phyloP scores from a whole-genome alignment of 441 rosid species.

The Gossypium davidsonii region DNA sequence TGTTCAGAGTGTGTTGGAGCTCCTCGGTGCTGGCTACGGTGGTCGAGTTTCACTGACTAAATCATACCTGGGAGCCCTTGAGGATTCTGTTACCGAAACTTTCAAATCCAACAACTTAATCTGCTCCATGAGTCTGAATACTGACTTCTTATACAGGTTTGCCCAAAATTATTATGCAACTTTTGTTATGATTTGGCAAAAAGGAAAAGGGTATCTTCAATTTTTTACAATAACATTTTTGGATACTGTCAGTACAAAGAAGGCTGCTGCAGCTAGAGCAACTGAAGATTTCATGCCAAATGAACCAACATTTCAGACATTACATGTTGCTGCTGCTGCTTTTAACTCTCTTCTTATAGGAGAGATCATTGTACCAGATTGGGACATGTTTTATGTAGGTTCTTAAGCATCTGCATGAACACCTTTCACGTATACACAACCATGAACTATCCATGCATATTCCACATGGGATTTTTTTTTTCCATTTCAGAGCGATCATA shows the following conservation, averaged over 20 bases:
- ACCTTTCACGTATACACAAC: not conserved
- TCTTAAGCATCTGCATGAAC: not conserved
- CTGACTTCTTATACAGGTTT: slow-evolving; percentile 58
- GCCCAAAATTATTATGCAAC: not conserved
- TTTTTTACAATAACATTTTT: not conserved
- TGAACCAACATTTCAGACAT: slow-evolving; percentile 51
- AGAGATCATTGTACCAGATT: slow-evolving; percentile 60
- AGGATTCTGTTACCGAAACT: slow-evolving; percentile 44
- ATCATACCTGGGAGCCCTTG: slow-evolving; percentile 54
- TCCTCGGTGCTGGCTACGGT: slow-evolving; percentile 50
- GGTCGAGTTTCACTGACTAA: slow-evolving; percentile 56
- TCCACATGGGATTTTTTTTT: not conserved
- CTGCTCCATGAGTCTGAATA: slow-evolving; percentile 60
- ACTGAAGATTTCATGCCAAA: slow-evolving; percentile 71
- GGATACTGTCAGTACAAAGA: slow-evolving; percentile 37
- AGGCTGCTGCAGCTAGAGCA: slow-evolving; percentile 56
- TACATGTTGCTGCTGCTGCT: slow-evolving; percentile 57
- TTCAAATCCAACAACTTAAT: slow-evolving; percentile 53
- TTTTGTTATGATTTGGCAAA: not conserved
- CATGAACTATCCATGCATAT: not conserved
- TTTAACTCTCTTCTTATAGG: slow-evolving; percentile 62
- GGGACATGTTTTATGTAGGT: slow-evolving; percentile 74
- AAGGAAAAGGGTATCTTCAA: not conserved
- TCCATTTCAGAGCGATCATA: slow-evolving; percentile 49
- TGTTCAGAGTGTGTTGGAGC: slow-evolving; percentile 55